These are phyloP conservation scores for Polytrichum commune DNA, from an alignment of 225 moss, liverwort and hornwort species.

Conservation along the genomic window DNA sequence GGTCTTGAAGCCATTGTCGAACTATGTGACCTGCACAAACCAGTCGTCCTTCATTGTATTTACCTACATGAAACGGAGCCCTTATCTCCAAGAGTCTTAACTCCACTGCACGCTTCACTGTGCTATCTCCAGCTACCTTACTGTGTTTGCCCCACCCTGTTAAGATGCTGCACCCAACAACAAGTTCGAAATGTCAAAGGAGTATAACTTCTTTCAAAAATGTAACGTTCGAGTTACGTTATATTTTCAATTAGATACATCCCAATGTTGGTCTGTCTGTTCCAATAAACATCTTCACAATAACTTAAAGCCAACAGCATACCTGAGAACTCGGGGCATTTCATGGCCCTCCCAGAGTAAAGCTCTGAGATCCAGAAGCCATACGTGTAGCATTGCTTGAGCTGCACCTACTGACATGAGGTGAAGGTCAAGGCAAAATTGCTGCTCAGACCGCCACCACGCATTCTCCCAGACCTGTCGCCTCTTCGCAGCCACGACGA, in stretches of 20 bases:
- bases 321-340: constrained; percentile 82
- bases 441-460: constrained; percentile 97
- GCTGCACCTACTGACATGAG: constrained; percentile 98
- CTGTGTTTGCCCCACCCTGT: constrained; percentile 99
- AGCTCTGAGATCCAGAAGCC: constrained; percentile 85
- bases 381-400: constrained; percentile 98
- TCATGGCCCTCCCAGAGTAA: constrained; percentile 89
- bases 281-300: too few species aligned
- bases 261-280: too few species aligned
- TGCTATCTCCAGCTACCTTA: constrained; percentile 92
- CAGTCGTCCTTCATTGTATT: constrained; percentile 90
- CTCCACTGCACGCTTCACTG: constrained; percentile 92
- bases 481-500: constrained; percentile 83
- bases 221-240: too few species aligned
- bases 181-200: too few species aligned
- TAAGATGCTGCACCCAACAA: constrained; percentile 57
- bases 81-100: constrained; percentile 69
- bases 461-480: constrained; percentile 97
- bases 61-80: constrained; percentile 86
- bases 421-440: constrained; percentile 92
- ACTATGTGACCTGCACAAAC: constrained; percentile 87
- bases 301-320: background rate
- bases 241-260: too few species aligned
- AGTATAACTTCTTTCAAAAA: too few species aligned
- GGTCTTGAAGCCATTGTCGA: constrained; percentile 77